Conservation (phyloP, 2,329 filamentous ascomycete genomes). For the Ophiostoma populinum region DNA sequence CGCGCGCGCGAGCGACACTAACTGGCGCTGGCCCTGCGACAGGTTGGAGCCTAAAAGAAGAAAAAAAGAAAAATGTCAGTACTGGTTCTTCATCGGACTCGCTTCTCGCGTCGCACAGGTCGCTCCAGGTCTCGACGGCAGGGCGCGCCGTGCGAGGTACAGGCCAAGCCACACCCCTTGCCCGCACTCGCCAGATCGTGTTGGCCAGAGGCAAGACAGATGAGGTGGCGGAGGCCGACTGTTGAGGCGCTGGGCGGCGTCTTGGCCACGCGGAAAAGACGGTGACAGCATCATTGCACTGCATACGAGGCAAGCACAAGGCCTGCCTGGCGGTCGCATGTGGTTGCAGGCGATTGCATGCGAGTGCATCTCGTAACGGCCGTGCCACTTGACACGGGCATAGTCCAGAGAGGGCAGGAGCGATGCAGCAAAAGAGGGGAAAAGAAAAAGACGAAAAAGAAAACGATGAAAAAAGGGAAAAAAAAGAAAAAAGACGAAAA, state of each 20-base stretch:
- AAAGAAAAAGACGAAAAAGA: not conserved
- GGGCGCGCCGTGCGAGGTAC: too few species aligned
- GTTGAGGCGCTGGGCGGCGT: too few species aligned
- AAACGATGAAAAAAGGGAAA: not conserved
- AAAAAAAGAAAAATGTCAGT: not conserved
- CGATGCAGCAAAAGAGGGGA: not conserved
- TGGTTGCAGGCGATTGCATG: too few species aligned
- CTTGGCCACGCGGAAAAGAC: too few species aligned
- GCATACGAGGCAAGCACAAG: slow-evolving; percentile 2
- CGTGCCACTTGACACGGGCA: not conserved
- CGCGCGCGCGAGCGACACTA: slow-evolving; percentile 83
- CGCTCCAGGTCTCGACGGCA: too few species aligned
- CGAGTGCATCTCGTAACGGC: not conserved
- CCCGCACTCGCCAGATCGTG: too few species aligned
- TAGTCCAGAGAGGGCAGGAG: not conserved
- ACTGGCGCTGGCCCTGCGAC: slow-evolving; percentile 84
- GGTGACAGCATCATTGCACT: slow-evolving; percentile 6
- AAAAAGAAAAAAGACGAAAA: not conserved
- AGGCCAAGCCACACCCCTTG: too few species aligned
- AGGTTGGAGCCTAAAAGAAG: slow-evolving; percentile 61
- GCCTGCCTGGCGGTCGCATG: too few species aligned
- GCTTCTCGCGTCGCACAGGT: too few species aligned
- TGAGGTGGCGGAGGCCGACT: too few species aligned
- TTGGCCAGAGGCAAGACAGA: too few species aligned
- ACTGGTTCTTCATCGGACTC: too few species aligned